Evolutionary conservation across 2,329 filamentous ascomycete genomes (phyloP).

Genomic region (Dactylonectria macrodidyma): DNA sequence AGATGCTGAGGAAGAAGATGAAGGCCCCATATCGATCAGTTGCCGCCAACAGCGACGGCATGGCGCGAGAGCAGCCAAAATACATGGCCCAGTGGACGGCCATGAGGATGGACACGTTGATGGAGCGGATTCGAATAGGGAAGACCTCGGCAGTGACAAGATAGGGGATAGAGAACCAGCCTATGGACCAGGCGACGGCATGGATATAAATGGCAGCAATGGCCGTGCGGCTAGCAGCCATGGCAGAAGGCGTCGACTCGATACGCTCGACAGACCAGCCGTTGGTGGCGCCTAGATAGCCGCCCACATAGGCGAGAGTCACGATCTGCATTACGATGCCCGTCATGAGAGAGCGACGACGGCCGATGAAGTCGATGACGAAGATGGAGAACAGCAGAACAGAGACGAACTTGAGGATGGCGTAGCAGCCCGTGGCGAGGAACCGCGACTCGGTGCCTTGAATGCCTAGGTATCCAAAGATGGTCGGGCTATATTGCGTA

Average conservation of each 20-base stretch:
- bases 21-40: conserved; percentile 52
- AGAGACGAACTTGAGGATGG: conserved; percentile 49
- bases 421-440: conserved; percentile 46
- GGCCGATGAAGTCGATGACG: conserved; percentile 50
- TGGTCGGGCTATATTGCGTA: conserved; percentile 49
- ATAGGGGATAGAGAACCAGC: conserved; percentile 63
- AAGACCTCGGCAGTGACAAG: conserved; percentile 62
- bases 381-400: conserved; percentile 48
- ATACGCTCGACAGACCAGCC: conserved; percentile 39
- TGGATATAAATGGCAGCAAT: conserved; percentile 61
- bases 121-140: conserved; percentile 57
- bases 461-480: conserved; percentile 50
- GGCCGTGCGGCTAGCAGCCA: conserved; percentile 54
- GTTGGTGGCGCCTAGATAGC: conserved; percentile 50
- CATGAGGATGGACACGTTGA: conserved; percentile 59
- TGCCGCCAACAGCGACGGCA: conserved; percentile 52
- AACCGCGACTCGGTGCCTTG: conserved; percentile 42
- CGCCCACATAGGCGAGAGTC: conserved; percentile 49
- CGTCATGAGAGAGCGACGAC: conserved; percentile 52
- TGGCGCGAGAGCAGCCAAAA: conserved; percentile 52
- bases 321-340: conserved; percentile 52
- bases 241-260: conserved; percentile 33
- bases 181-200: conserved; percentile 62
- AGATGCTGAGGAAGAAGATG: conserved; percentile 49
- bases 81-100: conserved; percentile 59